These are phyloP conservation scores for Candida vaughaniae DNA, from an alignment of 805 yeast species.

Conservation along the genomic window DNA sequence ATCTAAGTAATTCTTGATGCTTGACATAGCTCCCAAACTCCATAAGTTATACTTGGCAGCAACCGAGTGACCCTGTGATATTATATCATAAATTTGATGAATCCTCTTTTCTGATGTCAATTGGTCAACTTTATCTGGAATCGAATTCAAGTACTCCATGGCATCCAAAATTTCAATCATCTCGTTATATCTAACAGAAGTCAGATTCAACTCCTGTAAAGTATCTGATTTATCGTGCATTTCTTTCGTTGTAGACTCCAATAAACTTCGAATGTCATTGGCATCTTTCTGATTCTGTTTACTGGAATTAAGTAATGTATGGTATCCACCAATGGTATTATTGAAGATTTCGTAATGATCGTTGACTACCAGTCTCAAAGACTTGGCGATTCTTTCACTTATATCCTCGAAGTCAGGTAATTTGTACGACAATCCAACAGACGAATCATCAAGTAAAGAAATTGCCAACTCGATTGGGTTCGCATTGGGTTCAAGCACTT, in stretches of 20 bases:
- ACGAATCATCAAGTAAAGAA: conserved; percentile 77
- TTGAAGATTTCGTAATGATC: conserved; percentile 83
- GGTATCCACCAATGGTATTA: conserved; percentile 81
- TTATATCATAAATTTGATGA: conserved; percentile 58
- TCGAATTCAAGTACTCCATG: conserved; percentile 56
- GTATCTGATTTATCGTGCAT: conserved; percentile 54
- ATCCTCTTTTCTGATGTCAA: conserved; percentile 70
- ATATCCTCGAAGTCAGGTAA: conserved; percentile 63
- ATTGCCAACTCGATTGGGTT: conserved; percentile 68
- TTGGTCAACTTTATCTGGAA: conserved; percentile 65
- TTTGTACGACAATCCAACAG: conserved; percentile 86
- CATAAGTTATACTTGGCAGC: conserved; percentile 57
- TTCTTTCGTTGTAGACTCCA: conserved; percentile 49
- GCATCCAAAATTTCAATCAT: conserved; percentile 69
- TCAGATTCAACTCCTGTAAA: conserved; percentile 62
- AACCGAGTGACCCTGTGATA: conserved; percentile 40
- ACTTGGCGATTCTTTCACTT: conserved; percentile 53
- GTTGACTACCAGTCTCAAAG: conserved; percentile 69
- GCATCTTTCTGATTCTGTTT: conserved; percentile 64
- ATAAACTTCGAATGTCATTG: conserved; percentile 44
- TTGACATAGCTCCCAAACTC: conserved; percentile 53
- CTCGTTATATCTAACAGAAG: conserved; percentile 60
- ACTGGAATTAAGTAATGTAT: conserved; percentile 62
- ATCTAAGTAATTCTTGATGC: conserved; percentile 52
- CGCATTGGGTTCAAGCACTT: conserved; percentile 38